Percentiles rank a stretch among this genome's conserved stretches.
These are phyloP conservation scores for Candida golubevii DNA, from an alignment of 805 yeast genomes.

Conservation along the genomic window DNA sequence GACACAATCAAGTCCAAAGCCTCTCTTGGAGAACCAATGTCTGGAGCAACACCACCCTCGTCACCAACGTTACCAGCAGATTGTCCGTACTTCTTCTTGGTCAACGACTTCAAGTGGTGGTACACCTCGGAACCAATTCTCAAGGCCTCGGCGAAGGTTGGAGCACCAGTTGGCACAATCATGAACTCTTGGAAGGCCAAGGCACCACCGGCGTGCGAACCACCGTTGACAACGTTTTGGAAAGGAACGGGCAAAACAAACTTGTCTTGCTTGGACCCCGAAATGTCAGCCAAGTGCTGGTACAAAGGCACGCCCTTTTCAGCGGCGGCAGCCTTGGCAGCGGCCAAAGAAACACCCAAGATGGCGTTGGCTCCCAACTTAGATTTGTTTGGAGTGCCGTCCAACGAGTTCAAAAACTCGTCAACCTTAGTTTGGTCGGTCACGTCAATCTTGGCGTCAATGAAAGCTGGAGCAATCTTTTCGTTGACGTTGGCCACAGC, in stretches of 20 bases:
- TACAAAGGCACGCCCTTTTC: conserved; percentile 91
- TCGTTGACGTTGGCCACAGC: conserved; percentile 96
- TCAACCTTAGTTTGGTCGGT: conserved; percentile 84
- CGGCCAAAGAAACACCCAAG: conserved; percentile 96
- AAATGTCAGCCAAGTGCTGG: conserved; percentile 79
- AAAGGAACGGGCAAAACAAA: conserved; percentile 97
- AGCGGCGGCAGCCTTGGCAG: conserved; percentile 97
- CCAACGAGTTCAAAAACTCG: conserved; percentile 78
- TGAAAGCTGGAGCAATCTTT: conserved; percentile 88
- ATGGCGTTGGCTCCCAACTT: conserved; percentile 98
- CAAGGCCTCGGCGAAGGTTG: conserved; percentile 88
- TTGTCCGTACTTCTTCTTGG: conserved; percentile 94
- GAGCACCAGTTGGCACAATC: conserved; percentile 95
- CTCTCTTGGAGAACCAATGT: conserved; percentile 90
- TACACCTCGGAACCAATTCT: conserved; percentile 97
- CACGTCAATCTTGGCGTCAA: conserved; percentile 78
- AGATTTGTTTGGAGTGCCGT: conserved; percentile 96
- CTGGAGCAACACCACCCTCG: conserved; percentile 99
- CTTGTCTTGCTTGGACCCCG: conserved; percentile 71
- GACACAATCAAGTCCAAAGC: conserved; percentile 90
- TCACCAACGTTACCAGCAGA: conserved; percentile 99
- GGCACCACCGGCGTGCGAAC: conserved; percentile 99
- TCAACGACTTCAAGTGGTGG: conserved; percentile 90
- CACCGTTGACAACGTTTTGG: conserved; percentile 99
- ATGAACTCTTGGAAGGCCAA: conserved; percentile 99